Evolutionary conservation across 2,329 filamentous ascomycete species (phyloP).

Genomic region (Talaromyces islandicus): DNA sequence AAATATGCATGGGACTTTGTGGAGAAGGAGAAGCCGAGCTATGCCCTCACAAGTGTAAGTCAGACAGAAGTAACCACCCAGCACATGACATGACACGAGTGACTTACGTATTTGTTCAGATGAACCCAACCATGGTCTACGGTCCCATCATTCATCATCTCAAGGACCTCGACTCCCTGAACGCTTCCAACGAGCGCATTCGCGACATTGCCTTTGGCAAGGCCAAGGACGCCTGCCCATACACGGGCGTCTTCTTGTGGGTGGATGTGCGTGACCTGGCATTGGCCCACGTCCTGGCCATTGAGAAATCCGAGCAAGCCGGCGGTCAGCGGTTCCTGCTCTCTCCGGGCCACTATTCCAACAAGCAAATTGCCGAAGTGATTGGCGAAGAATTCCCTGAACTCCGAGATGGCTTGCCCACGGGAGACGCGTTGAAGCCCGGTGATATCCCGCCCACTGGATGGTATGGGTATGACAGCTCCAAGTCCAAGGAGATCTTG

Average conservation of each 20-base stretch:
- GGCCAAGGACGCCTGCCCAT: slow-evolving; percentile 45
- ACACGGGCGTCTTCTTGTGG: slow-evolving; percentile 51
- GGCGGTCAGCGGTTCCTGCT: slow-evolving; percentile 35
- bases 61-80: too few species aligned
- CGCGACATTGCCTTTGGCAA: slow-evolving; percentile 55
- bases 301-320: slow-evolving; percentile 29
- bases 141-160: slow-evolving; percentile 58
- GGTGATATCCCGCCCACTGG: slow-evolving; percentile 16
- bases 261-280: slow-evolving; percentile 42
- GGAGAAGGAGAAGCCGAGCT: slow-evolving; percentile 45
- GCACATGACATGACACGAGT: neutral
- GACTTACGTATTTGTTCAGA: too few species aligned
- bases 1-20: slow-evolving; percentile 58
- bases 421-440: slow-evolving; percentile 20
- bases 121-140: slow-evolving; percentile 55
- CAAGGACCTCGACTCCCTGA: slow-evolving; percentile 52
- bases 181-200: slow-evolving; percentile 64
- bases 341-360: slow-evolving; percentile 30
- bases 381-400: slow-evolving; percentile 32
- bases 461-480: slow-evolving; percentile 35
- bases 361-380: slow-evolving; percentile 30
- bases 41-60: slow-evolving; percentile 41
- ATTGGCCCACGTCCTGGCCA: slow-evolving; percentile 35
- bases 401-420: slow-evolving; percentile 26
- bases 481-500: slow-evolving; percentile 34